These are phyloP conservation scores for Pythium guiyangense DNA, from an alignment of 352 stramenopile genomes.

Conservation along the genomic window DNA sequence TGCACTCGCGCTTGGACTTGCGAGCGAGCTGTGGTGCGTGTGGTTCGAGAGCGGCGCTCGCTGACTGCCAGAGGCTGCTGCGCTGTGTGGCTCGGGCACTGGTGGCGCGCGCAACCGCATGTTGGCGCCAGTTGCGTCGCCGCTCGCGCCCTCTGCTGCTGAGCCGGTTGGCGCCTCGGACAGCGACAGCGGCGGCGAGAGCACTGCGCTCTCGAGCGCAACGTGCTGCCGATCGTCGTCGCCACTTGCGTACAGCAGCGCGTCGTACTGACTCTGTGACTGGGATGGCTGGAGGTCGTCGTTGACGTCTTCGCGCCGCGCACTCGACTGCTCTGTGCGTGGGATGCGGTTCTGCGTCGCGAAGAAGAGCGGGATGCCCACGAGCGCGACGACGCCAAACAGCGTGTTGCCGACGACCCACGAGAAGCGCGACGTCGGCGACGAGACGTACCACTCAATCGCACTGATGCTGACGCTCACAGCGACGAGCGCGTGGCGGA, in stretches of 20 bases:
- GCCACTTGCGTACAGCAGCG: neutral
- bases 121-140: neutral
- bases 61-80: no score
- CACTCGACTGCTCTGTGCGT: conserved; percentile 40
- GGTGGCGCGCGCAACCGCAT: neutral
- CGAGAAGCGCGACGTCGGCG: conserved; percentile 40
- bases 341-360: conserved; percentile 45
- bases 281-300: conserved; percentile 2
- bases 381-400: conserved; percentile 64
- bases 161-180: neutral
- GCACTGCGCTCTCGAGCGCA: neutral
- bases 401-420: conserved; percentile 82
- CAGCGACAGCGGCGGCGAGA: no score
- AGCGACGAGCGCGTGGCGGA: conserved; percentile 51
- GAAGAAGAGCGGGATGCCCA: conserved; percentile 70
- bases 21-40: neutral
- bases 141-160: neutral
- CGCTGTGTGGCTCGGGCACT: neutral
- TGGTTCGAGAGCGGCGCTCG: neutral
- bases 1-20: neutral
- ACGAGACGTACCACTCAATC: conserved; percentile 69
- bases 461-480: conserved; percentile 43
- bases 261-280: neutral
- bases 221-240: neutral
- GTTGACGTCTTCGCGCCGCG: conserved; percentile 17